A percentile compares a stretch with the other conserved stretches of the same genome.
These are phyloP conservation scores for Aspergillus unguis DNA, from an alignment of 2,329 filamentous ascomycete genomes.

Conservation along the genomic window DNA sequence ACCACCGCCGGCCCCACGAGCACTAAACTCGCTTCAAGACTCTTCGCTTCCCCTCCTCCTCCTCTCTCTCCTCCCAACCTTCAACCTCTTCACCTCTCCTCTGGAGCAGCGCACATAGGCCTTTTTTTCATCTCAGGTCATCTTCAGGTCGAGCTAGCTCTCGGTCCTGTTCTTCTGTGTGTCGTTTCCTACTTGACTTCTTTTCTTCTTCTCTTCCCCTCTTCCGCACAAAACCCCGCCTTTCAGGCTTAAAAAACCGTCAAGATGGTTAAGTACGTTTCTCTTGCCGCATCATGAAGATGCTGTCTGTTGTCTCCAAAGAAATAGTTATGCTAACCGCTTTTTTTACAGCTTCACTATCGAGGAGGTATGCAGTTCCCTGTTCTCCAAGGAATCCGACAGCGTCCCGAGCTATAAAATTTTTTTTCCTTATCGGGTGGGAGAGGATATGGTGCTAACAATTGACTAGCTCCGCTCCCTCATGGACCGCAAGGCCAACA, in stretches of 20 bases:
- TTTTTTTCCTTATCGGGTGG: neutral
- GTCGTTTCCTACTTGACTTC: slow-evolving; percentile 23
- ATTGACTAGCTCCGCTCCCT: slow-evolving; percentile 42
- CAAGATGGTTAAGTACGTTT: slow-evolving; percentile 99
- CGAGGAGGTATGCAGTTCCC: slow-evolving; percentile 65
- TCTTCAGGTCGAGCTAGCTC: slow-evolving; percentile 42
- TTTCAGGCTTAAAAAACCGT: slow-evolving; percentile 59
- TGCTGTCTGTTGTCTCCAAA: neutral
- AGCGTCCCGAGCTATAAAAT: slow-evolving; percentile 6
- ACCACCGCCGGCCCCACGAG: slow-evolving; percentile 26
- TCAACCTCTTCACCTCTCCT: slow-evolving; percentile 22
- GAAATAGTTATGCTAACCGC: slow-evolving; percentile 28
- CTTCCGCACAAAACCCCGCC: slow-evolving; percentile 37
- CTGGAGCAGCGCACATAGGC: slow-evolving; percentile 41
- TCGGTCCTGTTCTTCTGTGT: slow-evolving; percentile 44
- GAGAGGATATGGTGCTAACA: slow-evolving; percentile 6
- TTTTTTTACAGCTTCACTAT: slow-evolving; percentile 78
- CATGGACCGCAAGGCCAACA: slow-evolving; percentile 57
- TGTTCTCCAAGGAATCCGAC: slow-evolving; percentile 9
- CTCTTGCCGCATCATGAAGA: slow-evolving; percentile 10
- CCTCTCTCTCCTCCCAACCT: slow-evolving; percentile 20
- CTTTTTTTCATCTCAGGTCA: slow-evolving; percentile 28
- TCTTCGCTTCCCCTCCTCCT: slow-evolving; percentile 25
- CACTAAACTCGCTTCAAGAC: slow-evolving; percentile 20
- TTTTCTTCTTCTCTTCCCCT: slow-evolving; percentile 22